A percentile compares a stretch with the other conserved stretches of the same genome.
Evolutionary conservation across 1,139 yeast species (phyloP).

Genomic region (Diutina siamensis): DNA sequence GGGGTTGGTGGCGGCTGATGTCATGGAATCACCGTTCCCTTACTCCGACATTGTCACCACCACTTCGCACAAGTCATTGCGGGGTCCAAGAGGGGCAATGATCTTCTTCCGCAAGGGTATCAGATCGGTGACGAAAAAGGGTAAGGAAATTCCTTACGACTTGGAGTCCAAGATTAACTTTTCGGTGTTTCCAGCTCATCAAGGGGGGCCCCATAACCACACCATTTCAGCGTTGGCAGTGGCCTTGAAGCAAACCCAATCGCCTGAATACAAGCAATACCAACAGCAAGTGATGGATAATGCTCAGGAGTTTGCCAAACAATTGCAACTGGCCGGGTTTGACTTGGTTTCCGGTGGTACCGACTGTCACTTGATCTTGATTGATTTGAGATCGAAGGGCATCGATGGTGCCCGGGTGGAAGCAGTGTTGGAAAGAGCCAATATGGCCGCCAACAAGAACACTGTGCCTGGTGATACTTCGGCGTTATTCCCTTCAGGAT

Average conservation of each 20-base stretch:
- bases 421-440: constrained; percentile 85
- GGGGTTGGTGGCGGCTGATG: constrained; percentile 93
- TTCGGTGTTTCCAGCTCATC: constrained; percentile 99
- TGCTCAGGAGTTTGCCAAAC: constrained; percentile 73
- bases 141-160: constrained; percentile 80
- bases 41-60: constrained; percentile 97
- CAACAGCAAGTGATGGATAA: constrained; percentile 83
- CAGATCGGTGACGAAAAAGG: constrained; percentile 82
- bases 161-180: constrained; percentile 93
- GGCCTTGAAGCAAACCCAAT: constrained; percentile 87
- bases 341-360: constrained; percentile 88
- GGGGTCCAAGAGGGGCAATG: constrained; percentile 99
- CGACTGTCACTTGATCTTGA: constrained; percentile 91
- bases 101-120: constrained; percentile 97
- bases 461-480: constrained; percentile 98
- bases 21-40: constrained; percentile 90
- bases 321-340: constrained; percentile 62
- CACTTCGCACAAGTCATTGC: constrained; percentile 93
- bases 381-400: constrained; percentile 77
- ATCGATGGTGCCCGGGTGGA: constrained; percentile 98
- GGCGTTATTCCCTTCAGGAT: constrained; percentile 96
- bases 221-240: constrained; percentile 96
- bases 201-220: constrained; percentile 99
- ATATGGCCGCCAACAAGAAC: constrained; percentile 94
- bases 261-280: constrained; percentile 86